These are phyloP conservation scores for Entophlyctis luteolus DNA, from an alignment of 192 early-diverging fungal genomes.

Conservation along the genomic window DNA sequence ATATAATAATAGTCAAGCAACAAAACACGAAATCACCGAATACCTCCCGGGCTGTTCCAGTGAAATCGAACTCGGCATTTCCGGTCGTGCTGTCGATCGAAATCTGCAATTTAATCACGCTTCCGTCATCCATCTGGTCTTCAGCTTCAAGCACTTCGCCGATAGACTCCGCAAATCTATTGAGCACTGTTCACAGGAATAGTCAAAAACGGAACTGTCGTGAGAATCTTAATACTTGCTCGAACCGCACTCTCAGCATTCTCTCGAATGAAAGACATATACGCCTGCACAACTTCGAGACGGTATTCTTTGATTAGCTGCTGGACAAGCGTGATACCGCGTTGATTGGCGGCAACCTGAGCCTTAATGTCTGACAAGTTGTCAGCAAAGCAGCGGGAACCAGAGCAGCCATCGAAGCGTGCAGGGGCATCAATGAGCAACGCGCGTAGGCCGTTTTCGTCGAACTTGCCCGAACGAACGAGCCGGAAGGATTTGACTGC, in stretches of 20 bases:
- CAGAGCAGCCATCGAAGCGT: constrained; percentile 77
- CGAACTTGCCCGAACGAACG: constrained; percentile 76
- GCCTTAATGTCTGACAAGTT: constrained; percentile 93
- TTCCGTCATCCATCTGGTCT: constrained; percentile 94
- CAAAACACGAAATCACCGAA: too few species aligned
- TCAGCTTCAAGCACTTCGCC: constrained; percentile 30
- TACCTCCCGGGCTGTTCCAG: constrained; percentile 73
- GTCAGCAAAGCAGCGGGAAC: constrained; percentile 83
- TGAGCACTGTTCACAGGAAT: constrained; percentile 6
- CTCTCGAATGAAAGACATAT: constrained; percentile 86
- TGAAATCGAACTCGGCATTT: constrained; percentile 88
- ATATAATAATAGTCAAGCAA: neutral
- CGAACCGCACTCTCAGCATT: constrained; percentile 87
- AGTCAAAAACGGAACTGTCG: neutral
- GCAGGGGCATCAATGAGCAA: constrained; percentile 78
- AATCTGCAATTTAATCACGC: constrained; percentile 69
- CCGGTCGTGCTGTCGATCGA: constrained; percentile 65
- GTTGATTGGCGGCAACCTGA: constrained; percentile 94
- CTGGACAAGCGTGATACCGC: constrained; percentile 80
- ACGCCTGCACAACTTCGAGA: constrained; percentile 83
- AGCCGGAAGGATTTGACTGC: constrained; percentile 85
- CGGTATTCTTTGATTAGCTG: constrained; percentile 81
- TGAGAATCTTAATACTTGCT: constrained; percentile 20
- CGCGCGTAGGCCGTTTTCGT: constrained; percentile 73
- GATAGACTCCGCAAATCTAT: constrained; percentile 25